Percentiles rank a stretch among this genome's conserved stretches.
These are phyloP conservation scores for Thielaviopsis euricoi DNA, from an alignment of 2,329 filamentous ascomycete species.

Conservation along the genomic window DNA sequence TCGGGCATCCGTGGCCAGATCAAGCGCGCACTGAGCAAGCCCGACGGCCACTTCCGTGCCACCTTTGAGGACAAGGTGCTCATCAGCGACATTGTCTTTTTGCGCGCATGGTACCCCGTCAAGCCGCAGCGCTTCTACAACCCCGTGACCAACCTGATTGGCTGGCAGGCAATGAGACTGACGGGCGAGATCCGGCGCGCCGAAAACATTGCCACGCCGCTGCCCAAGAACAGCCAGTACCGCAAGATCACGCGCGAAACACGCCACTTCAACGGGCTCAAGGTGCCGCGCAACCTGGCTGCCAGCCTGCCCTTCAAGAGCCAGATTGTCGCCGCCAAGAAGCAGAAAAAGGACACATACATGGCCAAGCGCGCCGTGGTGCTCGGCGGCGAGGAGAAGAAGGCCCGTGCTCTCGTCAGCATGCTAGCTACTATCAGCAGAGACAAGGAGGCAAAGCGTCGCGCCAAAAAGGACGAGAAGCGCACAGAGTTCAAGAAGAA, in stretches of 20 bases:
- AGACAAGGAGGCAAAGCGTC: slow-evolving; percentile 72
- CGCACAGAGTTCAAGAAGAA: slow-evolving; percentile 66
- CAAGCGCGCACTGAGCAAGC: slow-evolving; percentile 84
- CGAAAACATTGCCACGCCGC: slow-evolving; percentile 57
- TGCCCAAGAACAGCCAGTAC: slow-evolving; percentile 75
- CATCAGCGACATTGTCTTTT: slow-evolving; percentile 89
- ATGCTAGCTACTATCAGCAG: slow-evolving; percentile 82
- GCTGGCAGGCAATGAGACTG: slow-evolving; percentile 86
- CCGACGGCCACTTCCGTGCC: slow-evolving; percentile 88
- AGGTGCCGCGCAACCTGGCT: slow-evolving; percentile 63
- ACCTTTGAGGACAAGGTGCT: slow-evolving; percentile 98
- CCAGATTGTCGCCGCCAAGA: slow-evolving; percentile 69
- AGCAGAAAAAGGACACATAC: slow-evolving; percentile 70
- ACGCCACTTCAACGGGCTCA: slow-evolving; percentile 64
- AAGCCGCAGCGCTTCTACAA: slow-evolving; percentile 95
- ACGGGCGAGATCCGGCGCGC: slow-evolving; percentile 80
- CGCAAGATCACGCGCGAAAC: slow-evolving; percentile 46
- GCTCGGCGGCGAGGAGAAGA: slow-evolving; percentile 71
- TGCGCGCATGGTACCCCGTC: slow-evolving; percentile 92
- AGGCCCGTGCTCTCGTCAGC: slow-evolving; percentile 75
- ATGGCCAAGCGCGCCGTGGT: slow-evolving; percentile 93
- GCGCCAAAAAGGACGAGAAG: slow-evolving; percentile 76
- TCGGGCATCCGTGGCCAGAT: slow-evolving; percentile 93
- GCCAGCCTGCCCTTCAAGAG: slow-evolving; percentile 82
- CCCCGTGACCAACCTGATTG: slow-evolving; percentile 80